phyloP scores from a whole-genome alignment of 2,329 filamentous ascomycete genomes.

The Colletotrichum endophyticum region DNA sequence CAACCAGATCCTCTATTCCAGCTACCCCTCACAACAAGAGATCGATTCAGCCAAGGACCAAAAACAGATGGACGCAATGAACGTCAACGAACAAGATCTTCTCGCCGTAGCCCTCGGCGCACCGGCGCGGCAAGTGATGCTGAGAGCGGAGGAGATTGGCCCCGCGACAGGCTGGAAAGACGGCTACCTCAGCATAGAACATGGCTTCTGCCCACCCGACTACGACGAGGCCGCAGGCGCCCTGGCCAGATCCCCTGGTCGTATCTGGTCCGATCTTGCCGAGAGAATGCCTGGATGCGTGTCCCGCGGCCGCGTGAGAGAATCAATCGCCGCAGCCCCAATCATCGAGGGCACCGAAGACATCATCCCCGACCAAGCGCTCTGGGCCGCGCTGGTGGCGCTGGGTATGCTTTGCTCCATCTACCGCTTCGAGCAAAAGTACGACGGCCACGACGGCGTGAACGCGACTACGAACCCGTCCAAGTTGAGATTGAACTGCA shows the following conservation, averaged over 20 bases:
- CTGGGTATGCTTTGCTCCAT: slow-evolving; percentile 59
- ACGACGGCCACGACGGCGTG: slow-evolving; percentile 56
- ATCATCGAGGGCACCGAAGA: slow-evolving; percentile 54
- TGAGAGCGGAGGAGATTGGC: slow-evolving; percentile 56
- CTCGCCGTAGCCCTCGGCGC: slow-evolving; percentile 58
- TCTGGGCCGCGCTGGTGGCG: slow-evolving; percentile 57
- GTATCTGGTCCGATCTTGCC: slow-evolving; percentile 58
- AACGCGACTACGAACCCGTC: slow-evolving; percentile 35
- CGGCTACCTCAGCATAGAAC: slow-evolving; percentile 54
- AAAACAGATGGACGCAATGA: slow-evolving; percentile 48
- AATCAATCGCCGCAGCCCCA: slow-evolving; percentile 51
- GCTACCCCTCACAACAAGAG: slow-evolving; percentile 44
- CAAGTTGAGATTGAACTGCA: slow-evolving; percentile 36
- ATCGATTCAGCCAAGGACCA: slow-evolving; percentile 42
- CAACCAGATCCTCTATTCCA: slow-evolving; percentile 51
- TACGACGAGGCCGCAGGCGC: slow-evolving; percentile 53
- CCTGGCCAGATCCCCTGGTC: slow-evolving; percentile 49
- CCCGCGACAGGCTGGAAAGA: slow-evolving; percentile 56
- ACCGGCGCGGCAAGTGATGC: slow-evolving; percentile 58
- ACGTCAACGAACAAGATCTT: slow-evolving; percentile 51
- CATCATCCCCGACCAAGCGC: slow-evolving; percentile 53
- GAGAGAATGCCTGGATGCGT: slow-evolving; percentile 59
- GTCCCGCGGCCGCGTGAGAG: slow-evolving; percentile 52
- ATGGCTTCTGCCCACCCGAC: slow-evolving; percentile 57
- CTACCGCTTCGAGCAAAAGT: slow-evolving; percentile 56